Evolutionary conservation across 192 early-diverging fungal species (phyloP), one percentile per base, ranked within the genome.

Genomic region (Umbelopsis ramanniana): DNA sequence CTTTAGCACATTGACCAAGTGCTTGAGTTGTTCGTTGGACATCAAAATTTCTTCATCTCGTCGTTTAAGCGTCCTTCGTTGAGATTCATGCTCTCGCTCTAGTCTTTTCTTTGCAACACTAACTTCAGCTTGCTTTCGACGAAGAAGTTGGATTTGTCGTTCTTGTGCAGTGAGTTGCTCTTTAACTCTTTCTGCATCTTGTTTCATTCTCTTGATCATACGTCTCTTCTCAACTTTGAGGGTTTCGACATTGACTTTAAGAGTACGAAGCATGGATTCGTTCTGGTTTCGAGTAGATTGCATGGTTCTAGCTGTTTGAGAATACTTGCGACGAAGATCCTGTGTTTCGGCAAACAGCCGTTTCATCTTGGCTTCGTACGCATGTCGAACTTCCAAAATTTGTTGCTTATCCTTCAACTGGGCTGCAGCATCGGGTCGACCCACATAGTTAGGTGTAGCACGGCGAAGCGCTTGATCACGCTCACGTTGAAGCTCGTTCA

Each of bases 181-280:
- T 60, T 90, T 82, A 40, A 86, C 85, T 12, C 83, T 76, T 38
- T 89, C 83, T 0, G 88, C 77, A 66, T 93, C 91, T 52, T 85
- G 83, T 66, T 89, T 89, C 79, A 93, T 90, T 15, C 92, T 86
- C 70, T 90, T 90, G 57, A 93, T 72, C 87, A 94, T 89, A 14
- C 87, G 81, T 17, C 88, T 70, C 76, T 95, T 95, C 75, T 95
- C 93, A 33, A 81, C 78, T 73, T 91, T 93, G 29, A 93, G 81
- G 14, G 86, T 82, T 69, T 91, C 87, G 22, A 95, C 89, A 37
- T 90, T 92, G 10, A 83, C 82, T 63, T 84, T 84, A 43, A 94
- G 78, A 4, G 85, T 87, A 38, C 85, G 83, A 14, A 91, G 83
- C 29, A 91, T 75, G 10, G 79, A 82, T 50, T 92, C 92, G 40